Conservation (phyloP, 495 filamentous ascomycete genomes). For the Hypomontagnella submonticulosa region DNA sequence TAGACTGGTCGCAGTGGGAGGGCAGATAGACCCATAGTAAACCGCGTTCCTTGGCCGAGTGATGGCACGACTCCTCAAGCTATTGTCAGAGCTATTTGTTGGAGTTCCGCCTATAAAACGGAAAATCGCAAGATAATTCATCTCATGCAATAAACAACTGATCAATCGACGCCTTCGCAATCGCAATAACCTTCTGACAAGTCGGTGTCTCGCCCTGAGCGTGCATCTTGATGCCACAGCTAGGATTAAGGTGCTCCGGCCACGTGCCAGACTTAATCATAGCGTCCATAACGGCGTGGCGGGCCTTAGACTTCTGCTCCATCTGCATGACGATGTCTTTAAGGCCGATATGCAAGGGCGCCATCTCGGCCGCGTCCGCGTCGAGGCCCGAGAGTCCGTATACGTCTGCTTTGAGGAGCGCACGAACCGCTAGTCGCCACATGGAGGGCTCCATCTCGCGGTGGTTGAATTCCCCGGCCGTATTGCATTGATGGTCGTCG, state of each 20-base stretch:
- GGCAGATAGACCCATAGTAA: too few species aligned
- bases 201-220: slow-evolving; percentile 44
- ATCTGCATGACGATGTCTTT: slow-evolving; percentile 62
- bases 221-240: slow-evolving; percentile 29
- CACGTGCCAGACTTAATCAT: slow-evolving; percentile 47
- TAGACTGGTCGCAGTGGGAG: too few species aligned
- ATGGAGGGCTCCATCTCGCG: slow-evolving; percentile 56
- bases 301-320: slow-evolving; percentile 56
- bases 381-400: slow-evolving; percentile 56
- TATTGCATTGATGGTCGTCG: slow-evolving; percentile 38
- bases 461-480: slow-evolving; percentile 38
- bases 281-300: slow-evolving; percentile 55
- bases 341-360: slow-evolving; percentile 53
- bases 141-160: slow-evolving; percentile 60
- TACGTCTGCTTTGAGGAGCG: slow-evolving; percentile 63
- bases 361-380: background rate
- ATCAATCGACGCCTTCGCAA: slow-evolving; percentile 61
- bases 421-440: slow-evolving; percentile 62
- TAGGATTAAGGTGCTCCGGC: slow-evolving; percentile 16
- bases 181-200: slow-evolving; percentile 60
- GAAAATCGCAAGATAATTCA: too few species aligned
- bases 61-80: too few species aligned
- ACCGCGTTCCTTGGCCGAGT: too few species aligned
- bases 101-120: too few species aligned
- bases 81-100: too few species aligned